A percentile compares a stretch with the other conserved stretches of the same genome.
Evolutionary conservation across 2,329 filamentous ascomycete genomes (phyloP).

Genomic region (Cyphellophora attinorum): DNA sequence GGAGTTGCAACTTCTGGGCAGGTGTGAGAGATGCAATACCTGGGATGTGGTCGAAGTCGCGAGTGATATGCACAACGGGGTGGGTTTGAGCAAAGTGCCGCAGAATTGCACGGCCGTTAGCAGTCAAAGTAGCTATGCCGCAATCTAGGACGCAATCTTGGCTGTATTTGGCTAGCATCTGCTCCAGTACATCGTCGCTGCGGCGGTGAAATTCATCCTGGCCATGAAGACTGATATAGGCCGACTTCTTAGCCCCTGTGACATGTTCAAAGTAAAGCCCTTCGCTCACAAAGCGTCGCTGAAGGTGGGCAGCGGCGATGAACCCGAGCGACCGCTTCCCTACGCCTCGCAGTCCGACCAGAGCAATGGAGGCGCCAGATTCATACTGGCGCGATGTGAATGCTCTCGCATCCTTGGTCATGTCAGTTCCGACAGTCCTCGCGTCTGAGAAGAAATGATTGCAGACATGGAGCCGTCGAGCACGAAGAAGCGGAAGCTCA

Average conservation of each 20-base stretch:
- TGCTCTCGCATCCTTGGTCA: too few relatives aligned
- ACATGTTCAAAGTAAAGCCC: constrained; percentile 34
- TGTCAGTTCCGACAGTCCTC: too few relatives aligned
- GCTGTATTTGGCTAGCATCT: constrained; percentile 33
- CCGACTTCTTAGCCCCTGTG: constrained; percentile 30
- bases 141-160: constrained; percentile 33
- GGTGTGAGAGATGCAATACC: constrained; percentile 32
- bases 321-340: constrained; percentile 34
- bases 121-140: constrained; percentile 32
- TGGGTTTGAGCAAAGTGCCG: constrained; percentile 27
- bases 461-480: too few relatives aligned
- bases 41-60: constrained; percentile 30
- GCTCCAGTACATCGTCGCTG: constrained; percentile 31
- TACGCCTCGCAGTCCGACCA: constrained; percentile 34
- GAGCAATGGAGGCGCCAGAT: constrained; percentile 29
- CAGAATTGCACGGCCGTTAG: constrained; percentile 30
- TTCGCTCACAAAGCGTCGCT: constrained; percentile 33
- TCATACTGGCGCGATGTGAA: constrained; percentile 18
- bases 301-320: constrained; percentile 31
- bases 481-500: too few relatives aligned
- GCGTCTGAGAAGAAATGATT: too few relatives aligned
- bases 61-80: constrained; percentile 31
- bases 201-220: constrained; percentile 32
- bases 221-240: constrained; percentile 29
- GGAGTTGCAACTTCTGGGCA: constrained; percentile 31